Conservation (phyloP, 208 protist species). For the Acanthamoeba sp. region DNA sequence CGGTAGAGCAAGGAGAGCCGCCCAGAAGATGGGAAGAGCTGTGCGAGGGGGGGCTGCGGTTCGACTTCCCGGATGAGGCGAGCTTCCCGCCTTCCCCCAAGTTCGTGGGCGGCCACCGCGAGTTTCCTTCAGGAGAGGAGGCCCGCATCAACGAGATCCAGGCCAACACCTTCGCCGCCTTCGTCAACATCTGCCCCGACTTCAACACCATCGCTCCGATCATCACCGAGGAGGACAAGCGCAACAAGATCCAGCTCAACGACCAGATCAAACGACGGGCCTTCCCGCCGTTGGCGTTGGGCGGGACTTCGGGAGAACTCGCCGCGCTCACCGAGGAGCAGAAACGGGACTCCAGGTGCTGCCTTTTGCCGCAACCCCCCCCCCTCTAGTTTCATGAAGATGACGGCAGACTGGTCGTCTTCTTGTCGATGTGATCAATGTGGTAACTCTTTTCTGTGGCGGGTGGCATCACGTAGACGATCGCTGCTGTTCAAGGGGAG, state of each 20-base stretch:
- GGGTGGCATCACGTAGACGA: no score
- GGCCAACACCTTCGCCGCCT: not conserved
- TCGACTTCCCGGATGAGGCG: not conserved
- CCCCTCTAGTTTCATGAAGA: no score
- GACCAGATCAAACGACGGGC: not conserved
- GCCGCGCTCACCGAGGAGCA: no score
- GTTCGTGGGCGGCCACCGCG: not conserved
- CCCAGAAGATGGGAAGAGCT: not conserved
- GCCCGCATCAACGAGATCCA: not conserved
- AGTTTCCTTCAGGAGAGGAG: not conserved
- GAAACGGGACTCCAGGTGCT: no score
- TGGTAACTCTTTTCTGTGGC: no score
- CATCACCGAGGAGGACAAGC: not conserved
- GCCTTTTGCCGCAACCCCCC: no score
- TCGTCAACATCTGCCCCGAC: constrained; percentile 12
- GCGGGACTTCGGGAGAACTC: not conserved
- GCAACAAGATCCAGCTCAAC: not conserved
- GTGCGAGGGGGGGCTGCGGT: not conserved
- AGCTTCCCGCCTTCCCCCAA: not conserved
- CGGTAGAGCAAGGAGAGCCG: not conserved
- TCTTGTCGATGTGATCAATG: no score
- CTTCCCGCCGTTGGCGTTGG: no score
- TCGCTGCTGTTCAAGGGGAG: not conserved
- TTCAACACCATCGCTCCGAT: not conserved
- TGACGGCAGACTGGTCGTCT: no score